Conservation (phyloP, 805 yeast species). For the Myxozyma melibiosi region DNA sequence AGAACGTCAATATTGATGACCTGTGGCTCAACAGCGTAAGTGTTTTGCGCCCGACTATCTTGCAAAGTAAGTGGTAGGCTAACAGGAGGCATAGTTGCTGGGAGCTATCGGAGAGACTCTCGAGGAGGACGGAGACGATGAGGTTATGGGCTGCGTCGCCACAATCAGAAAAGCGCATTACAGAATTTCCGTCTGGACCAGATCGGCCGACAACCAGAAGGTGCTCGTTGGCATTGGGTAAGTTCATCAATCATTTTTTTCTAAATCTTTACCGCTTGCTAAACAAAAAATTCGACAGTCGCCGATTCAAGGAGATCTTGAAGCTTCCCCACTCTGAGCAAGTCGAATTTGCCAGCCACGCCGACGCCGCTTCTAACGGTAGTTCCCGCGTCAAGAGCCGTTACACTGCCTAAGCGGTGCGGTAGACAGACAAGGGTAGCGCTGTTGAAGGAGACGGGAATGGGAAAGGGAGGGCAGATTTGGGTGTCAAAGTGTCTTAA, state of each 20-base stretch:
- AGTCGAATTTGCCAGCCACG: constrained; percentile 64
- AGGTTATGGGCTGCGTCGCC: constrained; percentile 92
- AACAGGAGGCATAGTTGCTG: constrained; percentile 48
- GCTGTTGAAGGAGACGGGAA: no score
- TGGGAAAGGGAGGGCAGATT: no score
- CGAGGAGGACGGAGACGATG: constrained; percentile 74
- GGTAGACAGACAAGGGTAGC: no score
- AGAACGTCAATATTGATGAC: constrained; percentile 68
- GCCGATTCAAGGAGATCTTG: constrained; percentile 81
- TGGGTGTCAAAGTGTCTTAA: no score
- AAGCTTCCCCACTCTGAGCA: constrained; percentile 72
- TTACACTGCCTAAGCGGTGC: constrained; percentile 7
- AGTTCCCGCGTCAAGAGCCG: constrained; percentile 33
- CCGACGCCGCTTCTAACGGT: constrained; percentile 33
- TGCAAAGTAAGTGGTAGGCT: constrained; percentile 9
- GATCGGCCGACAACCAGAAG: constrained; percentile 63
- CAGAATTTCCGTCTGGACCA: constrained; percentile 93
- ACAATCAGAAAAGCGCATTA: constrained; percentile 79
- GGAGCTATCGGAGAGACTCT: constrained; percentile 95
- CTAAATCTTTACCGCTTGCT: no score
- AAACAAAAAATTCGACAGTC: constrained; percentile 44
- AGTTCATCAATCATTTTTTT: background rate
- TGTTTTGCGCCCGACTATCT: background rate
- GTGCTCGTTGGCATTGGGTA: constrained; percentile 57
- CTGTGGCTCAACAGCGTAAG: constrained; percentile 79